Conservation (phyloP, 2,329 filamentous ascomycete genomes). For the Colletotrichum sp. region DNA sequence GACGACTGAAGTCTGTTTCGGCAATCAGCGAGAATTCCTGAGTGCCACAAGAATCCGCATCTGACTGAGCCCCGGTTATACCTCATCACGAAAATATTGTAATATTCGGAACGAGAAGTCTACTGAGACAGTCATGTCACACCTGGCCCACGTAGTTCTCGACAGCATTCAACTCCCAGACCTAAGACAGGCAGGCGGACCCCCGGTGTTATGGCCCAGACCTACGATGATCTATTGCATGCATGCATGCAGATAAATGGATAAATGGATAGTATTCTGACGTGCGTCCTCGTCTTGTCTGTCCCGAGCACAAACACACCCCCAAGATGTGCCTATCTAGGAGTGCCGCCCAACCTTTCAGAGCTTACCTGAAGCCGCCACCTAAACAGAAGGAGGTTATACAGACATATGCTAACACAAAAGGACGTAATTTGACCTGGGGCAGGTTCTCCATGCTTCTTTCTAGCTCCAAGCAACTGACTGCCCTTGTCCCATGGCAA, state of each 20-base stretch:
- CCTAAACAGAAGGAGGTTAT: background rate
- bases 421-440: background rate
- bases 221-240: background rate
- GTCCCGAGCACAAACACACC: background rate
- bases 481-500: rapidly evolving
- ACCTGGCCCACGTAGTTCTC: background rate
- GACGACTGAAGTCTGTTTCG: background rate
- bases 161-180: background rate
- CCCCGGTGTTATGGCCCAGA: background rate
- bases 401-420: background rate
- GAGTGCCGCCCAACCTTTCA: background rate
- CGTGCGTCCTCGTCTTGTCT: background rate
- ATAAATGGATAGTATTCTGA: background rate
- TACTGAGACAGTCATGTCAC: background rate
- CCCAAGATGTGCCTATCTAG: background rate
- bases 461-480: background rate
- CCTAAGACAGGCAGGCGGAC: background rate
- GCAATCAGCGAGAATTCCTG: background rate
- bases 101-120: background rate
- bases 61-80: no score
- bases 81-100: background rate
- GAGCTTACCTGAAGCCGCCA: background rate
- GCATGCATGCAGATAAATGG: background rate
- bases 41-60: background rate
- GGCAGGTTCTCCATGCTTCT: background rate